Evolutionary conservation across 306 rosid genomes (phyloP).

Genomic region (Herpetospermum pedunculosum): DNA sequence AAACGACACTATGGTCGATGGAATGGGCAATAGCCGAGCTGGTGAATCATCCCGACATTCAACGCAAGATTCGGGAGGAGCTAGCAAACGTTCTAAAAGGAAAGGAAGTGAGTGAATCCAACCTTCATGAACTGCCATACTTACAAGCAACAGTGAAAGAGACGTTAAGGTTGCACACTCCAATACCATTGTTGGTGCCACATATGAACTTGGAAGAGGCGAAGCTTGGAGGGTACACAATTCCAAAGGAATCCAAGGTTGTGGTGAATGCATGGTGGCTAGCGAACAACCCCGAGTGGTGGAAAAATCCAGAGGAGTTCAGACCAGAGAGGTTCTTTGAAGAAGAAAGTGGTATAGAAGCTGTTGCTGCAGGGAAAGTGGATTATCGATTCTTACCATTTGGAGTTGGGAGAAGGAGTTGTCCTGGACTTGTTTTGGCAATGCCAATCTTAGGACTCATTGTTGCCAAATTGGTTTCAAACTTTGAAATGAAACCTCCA

Average conservation of each 20-base stretch:
- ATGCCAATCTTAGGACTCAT: constrained; percentile 59
- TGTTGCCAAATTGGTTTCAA: constrained; percentile 46
- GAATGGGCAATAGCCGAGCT: constrained; percentile 90
- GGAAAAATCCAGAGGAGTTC: constrained; percentile 59
- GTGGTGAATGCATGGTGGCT: constrained; percentile 91
- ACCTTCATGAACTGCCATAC: constrained; percentile 48
- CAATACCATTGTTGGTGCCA: constrained; percentile 71
- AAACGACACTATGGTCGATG: constrained; percentile 83
- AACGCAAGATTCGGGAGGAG: constrained; percentile 43
- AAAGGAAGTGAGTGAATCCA: constrained; percentile 45
- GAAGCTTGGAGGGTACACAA: constrained; percentile 44
- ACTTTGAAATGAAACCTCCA: constrained; percentile 45
- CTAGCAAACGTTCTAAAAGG: constrained; percentile 39
- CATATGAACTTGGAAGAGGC: constrained; percentile 90
- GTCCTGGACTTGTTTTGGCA: constrained; percentile 76
- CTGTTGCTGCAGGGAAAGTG: constrained; percentile 53
- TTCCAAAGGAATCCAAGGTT: constrained; percentile 72
- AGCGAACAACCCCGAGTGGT: constrained; percentile 65
- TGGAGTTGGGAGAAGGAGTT: constrained; percentile 79
- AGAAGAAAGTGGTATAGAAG: constrained; percentile 48
- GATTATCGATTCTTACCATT: constrained; percentile 68
- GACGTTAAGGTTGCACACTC: constrained; percentile 54
- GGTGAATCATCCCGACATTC: constrained; percentile 56
- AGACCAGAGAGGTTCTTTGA: constrained; percentile 71
- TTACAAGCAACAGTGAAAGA: constrained; percentile 72